Percentiles rank a stretch among this genome's conserved stretches.
Evolutionary conservation across 805 yeast genomes (phyloP).

Genomic region (Blastobotrys muscicola): DNA sequence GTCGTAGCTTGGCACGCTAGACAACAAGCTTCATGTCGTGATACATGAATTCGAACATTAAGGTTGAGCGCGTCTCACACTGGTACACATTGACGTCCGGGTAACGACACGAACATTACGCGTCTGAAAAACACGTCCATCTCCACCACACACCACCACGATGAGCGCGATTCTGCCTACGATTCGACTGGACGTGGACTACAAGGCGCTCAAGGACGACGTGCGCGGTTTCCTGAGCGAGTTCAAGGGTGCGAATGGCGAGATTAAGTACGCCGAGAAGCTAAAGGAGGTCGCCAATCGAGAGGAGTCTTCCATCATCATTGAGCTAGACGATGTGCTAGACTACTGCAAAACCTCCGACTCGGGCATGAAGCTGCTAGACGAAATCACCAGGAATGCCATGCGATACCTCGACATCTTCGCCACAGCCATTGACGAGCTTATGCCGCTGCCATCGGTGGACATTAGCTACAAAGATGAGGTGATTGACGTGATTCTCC

Average conservation of each 20-base stretch:
- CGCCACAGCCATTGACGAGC: slow-evolving; percentile 61
- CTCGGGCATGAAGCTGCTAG: slow-evolving; percentile 36
- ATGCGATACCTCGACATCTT: slow-evolving; percentile 72
- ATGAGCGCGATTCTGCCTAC: slow-evolving; percentile 42
- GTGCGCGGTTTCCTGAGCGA: slow-evolving; percentile 60
- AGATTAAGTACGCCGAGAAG: slow-evolving; percentile 55
- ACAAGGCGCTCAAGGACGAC: slow-evolving; percentile 48
- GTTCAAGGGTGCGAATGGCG: slow-evolving; percentile 39
- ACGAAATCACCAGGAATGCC: slow-evolving; percentile 61
- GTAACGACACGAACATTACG: background rate
- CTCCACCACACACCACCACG: background rate
- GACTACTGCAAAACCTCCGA: slow-evolving; percentile 46
- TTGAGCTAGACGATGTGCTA: slow-evolving; percentile 80
- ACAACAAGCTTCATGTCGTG: too few relatives aligned
- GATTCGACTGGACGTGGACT: slow-evolving; percentile 63
- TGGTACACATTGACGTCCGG: too few relatives aligned
- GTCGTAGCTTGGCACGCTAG: too few relatives aligned
- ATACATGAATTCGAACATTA: too few relatives aligned
- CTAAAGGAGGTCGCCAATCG: slow-evolving; percentile 81
- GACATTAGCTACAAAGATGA: slow-evolving; percentile 76
- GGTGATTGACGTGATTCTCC: slow-evolving; percentile 84
- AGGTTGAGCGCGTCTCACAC: background rate
- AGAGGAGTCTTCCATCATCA: slow-evolving; percentile 52
- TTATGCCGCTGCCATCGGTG: slow-evolving; percentile 80
- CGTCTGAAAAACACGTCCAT: background rate